Conservation (phyloP, 2,329 filamentous ascomycete species). For the Apiospora saccharicola region DNA sequence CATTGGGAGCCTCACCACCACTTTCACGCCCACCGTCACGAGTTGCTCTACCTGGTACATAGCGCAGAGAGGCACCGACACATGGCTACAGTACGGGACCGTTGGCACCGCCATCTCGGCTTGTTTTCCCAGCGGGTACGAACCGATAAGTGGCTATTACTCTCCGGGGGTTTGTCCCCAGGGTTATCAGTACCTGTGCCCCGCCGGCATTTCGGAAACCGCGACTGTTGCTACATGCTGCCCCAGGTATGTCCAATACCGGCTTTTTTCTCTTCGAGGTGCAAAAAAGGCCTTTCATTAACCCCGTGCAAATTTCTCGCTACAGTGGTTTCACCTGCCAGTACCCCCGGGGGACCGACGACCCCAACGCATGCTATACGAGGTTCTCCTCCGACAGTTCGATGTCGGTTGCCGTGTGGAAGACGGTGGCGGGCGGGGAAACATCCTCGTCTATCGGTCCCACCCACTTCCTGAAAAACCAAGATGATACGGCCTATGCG, state of each 20-base stretch:
- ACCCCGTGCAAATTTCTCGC: too few species aligned
- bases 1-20: not conserved
- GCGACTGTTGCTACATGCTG: not conserved
- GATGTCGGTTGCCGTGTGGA: not conserved
- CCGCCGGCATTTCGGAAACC: not conserved
- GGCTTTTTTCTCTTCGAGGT: not conserved
- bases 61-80: too few species aligned
- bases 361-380: not conserved
- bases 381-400: not conserved
- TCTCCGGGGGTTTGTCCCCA: not conserved
- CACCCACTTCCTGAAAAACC: not conserved
- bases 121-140: not conserved
- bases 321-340: not conserved
- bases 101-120: not conserved
- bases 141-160: not conserved
- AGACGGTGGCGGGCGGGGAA: too few species aligned
- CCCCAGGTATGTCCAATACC: not conserved
- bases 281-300: not conserved
- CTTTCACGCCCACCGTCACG: not conserved
- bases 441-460: not conserved
- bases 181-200: not conserved
- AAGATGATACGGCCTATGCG: not conserved
- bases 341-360: not conserved
- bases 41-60: not conserved
- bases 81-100: not conserved